Evolutionary conservation across 768 basidiomycete genomes (phyloP), one percentile per base, ranked within the genome.

Genomic region (Gloeostereum incarnatum): DNA sequence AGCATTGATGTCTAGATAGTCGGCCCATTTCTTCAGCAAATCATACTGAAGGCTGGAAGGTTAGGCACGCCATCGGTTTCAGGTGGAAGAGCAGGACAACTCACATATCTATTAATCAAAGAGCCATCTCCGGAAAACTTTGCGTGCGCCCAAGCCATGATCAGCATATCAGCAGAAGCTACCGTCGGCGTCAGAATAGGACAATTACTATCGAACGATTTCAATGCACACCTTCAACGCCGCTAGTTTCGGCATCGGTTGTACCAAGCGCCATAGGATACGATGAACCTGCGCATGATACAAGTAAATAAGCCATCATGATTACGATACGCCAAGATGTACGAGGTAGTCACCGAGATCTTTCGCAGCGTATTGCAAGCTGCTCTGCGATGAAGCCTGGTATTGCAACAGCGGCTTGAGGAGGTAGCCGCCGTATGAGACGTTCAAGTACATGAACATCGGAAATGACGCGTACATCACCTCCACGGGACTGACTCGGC

Each of bases 371-470:
- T n/a, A n/a, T n/a, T n/a, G n/a, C n/a, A n/a, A n/a, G n/a, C n/a
- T n/a, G n/a, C n/a, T n/a, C n/a, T n/a, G n/a, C n/a, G n/a, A n/a
- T n/a, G n/a, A n/a, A n/a, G n/a, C 32, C 20, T 50, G 38, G n/a
- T 34, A 45, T 41, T 61, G 56, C 27, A 73, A 63, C 6, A 72
- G 51, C 13, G 68, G 62, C 10, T 62, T 52, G 6, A 73, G 54
- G 5, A 69, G 54, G 39, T 62, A 62, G 44, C 61, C 63, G 0
- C 63, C 61, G 13, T 64, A 52, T 1, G 32, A 42, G 1, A 61
- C 51, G 43, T 68, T 63, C 34, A 57, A 49, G 35, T 67, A 67
- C 39, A 69, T 47, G 40, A 63, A 53, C 3, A 57, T 38, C 14
- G 47, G 68, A 50, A 61, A 68, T 3, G 61, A 39, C 20, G 68